phyloP scores from a whole-genome alignment of 345 rosid species.

The Cardamine chenopodiifolia region DNA sequence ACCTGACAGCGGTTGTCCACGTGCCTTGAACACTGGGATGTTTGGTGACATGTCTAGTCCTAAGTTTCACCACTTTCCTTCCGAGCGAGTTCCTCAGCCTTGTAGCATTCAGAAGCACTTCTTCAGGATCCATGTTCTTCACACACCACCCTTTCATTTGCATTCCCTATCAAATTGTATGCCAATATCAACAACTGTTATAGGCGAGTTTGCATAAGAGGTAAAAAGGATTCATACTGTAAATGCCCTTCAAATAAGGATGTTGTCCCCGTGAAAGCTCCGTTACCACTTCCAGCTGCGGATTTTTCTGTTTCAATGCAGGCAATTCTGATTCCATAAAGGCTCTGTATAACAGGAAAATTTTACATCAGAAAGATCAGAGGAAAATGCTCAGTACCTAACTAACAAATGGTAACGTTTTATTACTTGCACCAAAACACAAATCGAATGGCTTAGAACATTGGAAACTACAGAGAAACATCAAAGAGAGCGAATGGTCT shows the following conservation, averaged over 20 bases:
- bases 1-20: constrained; percentile 70
- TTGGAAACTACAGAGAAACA: not conserved
- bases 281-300: constrained; percentile 73
- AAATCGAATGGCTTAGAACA: not conserved
- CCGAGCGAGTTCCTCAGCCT: constrained; percentile 80
- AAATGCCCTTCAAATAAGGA: constrained; percentile 78
- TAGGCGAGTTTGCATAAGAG: not conserved
- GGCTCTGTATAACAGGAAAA: constrained; percentile 49
- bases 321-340: constrained; percentile 85
- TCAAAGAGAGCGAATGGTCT: not conserved
- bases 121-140: constrained; percentile 73
- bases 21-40: constrained; percentile 93
- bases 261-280: constrained; percentile 85
- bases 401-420: not conserved
- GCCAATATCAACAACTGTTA: not conserved
- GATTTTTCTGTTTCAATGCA: constrained; percentile 62
- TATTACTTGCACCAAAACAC: constrained; percentile 1
- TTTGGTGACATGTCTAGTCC: constrained; percentile 74
- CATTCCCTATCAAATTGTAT: constrained; percentile 55
- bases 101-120: constrained; percentile 62
- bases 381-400: not conserved
- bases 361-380: not conserved
- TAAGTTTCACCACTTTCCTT: constrained; percentile 76
- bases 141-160: constrained; percentile 82
- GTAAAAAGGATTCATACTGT: constrained; percentile 53